A percentile compares a stretch with the other conserved stretches of the same genome.
phyloP scores from a whole-genome alignment of 148 eudicot genomes.

The Amaranthus hypochondriacus region DNA sequence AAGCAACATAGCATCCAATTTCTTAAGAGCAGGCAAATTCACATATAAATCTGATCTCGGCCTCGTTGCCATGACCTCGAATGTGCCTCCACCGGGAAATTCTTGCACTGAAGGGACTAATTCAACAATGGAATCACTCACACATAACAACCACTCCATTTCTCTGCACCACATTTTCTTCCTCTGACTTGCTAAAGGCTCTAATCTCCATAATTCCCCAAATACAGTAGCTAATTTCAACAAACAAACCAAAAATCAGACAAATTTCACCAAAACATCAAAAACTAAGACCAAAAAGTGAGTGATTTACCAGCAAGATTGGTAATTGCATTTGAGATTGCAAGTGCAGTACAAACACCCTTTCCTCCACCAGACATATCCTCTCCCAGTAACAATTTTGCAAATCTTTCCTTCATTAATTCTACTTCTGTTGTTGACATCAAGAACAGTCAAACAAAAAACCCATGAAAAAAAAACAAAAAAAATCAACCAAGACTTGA shows the following conservation, averaged over 20 bases:
- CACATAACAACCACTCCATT: constrained; percentile 90
- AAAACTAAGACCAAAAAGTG: background rate
- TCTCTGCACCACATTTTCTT: constrained; percentile 93
- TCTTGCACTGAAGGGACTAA: constrained; percentile 79
- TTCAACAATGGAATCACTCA: constrained; percentile 92
- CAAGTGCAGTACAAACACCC: constrained; percentile 94
- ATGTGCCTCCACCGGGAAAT: constrained; percentile 75
- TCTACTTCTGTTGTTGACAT: constrained; percentile 50
- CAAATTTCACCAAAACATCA: background rate
- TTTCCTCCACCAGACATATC: constrained; percentile 99
- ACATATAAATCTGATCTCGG: constrained; percentile 80
- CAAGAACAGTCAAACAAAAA: background rate
- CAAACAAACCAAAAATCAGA: constrained; percentile 1
- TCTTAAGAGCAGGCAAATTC: constrained; percentile 89
- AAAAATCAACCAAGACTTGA: constrained; percentile 3
- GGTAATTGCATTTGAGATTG: constrained; percentile 93
- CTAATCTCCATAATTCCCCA: constrained; percentile 91
- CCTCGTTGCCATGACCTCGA: constrained; percentile 82
- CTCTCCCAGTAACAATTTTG: constrained; percentile 89
- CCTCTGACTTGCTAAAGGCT: constrained; percentile 71
- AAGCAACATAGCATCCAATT: constrained; percentile 77
- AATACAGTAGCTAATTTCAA: constrained; percentile 69
- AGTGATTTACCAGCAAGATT: constrained; percentile 74
- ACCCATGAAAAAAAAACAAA: background rate
- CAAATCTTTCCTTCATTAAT: constrained; percentile 97